Conservation (phyloP, 768 basidiomycete genomes). For the Lepiota venenata region DNA sequence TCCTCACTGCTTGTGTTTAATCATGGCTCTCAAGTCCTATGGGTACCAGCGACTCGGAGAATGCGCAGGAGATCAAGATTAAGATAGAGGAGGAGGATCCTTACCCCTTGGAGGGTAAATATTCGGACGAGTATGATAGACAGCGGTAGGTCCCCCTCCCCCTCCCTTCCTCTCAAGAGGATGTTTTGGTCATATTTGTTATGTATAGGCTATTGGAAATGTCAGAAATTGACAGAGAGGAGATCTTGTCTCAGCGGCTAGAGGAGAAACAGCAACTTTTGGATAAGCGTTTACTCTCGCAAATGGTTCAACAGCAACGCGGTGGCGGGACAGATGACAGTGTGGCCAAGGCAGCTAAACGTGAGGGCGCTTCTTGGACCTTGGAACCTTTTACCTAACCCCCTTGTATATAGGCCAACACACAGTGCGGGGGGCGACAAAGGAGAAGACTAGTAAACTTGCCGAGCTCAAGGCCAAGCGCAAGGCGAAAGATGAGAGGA, state of each 20-base stretch:
- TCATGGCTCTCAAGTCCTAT: slow-evolving; percentile 10
- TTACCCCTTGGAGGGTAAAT: slow-evolving; percentile 92
- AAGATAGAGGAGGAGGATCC: slow-evolving; percentile 64
- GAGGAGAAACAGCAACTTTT: slow-evolving; percentile 78
- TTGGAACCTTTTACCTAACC: not conserved
- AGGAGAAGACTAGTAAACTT: slow-evolving; percentile 75
- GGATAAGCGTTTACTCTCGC: slow-evolving; percentile 68
- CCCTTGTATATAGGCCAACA: slow-evolving; percentile 58
- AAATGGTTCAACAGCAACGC: slow-evolving; percentile 69
- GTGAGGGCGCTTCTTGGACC: slow-evolving; percentile 36
- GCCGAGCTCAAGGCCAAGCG: slow-evolving; percentile 85
- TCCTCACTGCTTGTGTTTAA: not conserved
- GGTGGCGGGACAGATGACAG: slow-evolving; percentile 48
- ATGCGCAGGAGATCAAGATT: slow-evolving; percentile 59
- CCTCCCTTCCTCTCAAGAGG: not conserved
- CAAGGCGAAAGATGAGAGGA: slow-evolving; percentile 87
- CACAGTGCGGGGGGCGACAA: slow-evolving; percentile 66
- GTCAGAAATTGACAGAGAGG: slow-evolving; percentile 89
- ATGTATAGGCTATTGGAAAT: slow-evolving; percentile 64
- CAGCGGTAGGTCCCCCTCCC: slow-evolving; percentile 54
- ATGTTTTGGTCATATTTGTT: too few relatives aligned
- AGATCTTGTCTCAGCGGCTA: slow-evolving; percentile 72
- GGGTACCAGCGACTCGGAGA: slow-evolving; percentile 47
- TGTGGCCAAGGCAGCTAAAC: slow-evolving; percentile 73
- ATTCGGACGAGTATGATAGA: slow-evolving; percentile 80